These are phyloP conservation scores for Mucor mucedo DNA, from an alignment of 371 early-diverging fungal genomes.

Conservation along the genomic window DNA sequence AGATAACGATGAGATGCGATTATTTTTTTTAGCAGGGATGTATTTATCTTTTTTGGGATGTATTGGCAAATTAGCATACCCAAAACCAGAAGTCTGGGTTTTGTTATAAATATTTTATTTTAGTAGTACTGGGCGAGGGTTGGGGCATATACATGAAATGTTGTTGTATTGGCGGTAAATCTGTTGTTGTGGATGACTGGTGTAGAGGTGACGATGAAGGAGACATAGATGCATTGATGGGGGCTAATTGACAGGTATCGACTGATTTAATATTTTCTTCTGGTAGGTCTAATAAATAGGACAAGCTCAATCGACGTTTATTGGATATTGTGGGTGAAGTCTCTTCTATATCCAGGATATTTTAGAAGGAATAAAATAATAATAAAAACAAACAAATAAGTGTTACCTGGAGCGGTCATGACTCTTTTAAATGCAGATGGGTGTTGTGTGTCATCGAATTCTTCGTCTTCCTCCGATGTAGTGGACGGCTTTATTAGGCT, in stretches of 20 bases:
- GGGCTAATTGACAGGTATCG: slow-evolving; percentile 5
- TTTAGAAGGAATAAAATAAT: too few relatives aligned
- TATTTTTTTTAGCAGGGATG: too few relatives aligned
- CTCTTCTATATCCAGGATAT: neutral
- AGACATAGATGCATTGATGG: neutral
- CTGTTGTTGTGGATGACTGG: neutral
- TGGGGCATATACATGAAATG: neutral
- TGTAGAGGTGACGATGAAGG: neutral
- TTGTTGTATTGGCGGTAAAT: slow-evolving; percentile 8
- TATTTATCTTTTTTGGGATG: too few relatives aligned
- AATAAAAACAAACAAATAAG: neutral
- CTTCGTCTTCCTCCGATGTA: slow-evolving; percentile 10
- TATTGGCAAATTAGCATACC: too few relatives aligned
- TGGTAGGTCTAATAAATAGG: slow-evolving; percentile 21
- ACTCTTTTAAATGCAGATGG: slow-evolving; percentile 15
- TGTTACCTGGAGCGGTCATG: neutral
- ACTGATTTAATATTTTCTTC: neutral
- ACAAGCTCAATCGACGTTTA: slow-evolving; percentile 24
- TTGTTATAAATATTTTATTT: neutral
- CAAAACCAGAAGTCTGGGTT: neutral
- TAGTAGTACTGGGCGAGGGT: neutral
- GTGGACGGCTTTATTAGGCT: slow-evolving; percentile 19
- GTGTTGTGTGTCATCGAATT: neutral
- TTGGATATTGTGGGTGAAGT: slow-evolving; percentile 1
- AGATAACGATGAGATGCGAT: too few relatives aligned